phyloP scores from a whole-genome alignment of 2,329 filamentous ascomycete species.

The Mollisia scopiformis region DNA sequence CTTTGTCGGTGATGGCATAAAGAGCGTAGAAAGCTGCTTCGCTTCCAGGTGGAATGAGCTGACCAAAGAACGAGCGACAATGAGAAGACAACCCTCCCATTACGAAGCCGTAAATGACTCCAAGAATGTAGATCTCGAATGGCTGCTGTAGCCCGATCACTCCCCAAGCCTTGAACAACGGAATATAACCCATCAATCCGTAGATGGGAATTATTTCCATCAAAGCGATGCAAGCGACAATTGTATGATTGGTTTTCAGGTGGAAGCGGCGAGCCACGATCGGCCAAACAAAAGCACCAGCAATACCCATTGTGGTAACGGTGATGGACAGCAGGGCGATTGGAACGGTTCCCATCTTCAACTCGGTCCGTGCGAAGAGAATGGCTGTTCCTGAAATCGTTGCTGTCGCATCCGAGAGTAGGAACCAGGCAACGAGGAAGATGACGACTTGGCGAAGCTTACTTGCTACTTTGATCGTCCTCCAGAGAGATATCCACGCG shows the following conservation, averaged over 20 bases:
- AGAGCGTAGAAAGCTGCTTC: slow-evolving; percentile 96
- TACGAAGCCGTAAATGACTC: slow-evolving; percentile 88
- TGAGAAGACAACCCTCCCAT: slow-evolving; percentile 91
- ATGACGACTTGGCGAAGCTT: slow-evolving; percentile 72
- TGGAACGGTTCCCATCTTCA: slow-evolving; percentile 87
- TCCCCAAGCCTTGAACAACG: slow-evolving; percentile 73
- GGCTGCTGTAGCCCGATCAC: slow-evolving; percentile 83
- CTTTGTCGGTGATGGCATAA: slow-evolving; percentile 97
- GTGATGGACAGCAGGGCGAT: slow-evolving; percentile 93
- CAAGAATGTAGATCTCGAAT: slow-evolving; percentile 96
- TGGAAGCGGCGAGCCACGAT: slow-evolving; percentile 71
- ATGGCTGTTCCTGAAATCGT: slow-evolving; percentile 94
- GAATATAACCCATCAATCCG: slow-evolving; percentile 84
- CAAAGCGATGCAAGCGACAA: slow-evolving; percentile 82
- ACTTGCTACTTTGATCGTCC: slow-evolving; percentile 75
- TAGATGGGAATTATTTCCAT: slow-evolving; percentile 95
- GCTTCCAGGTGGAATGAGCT: slow-evolving; percentile 88
- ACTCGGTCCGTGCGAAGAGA: slow-evolving; percentile 89
- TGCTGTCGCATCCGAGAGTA: slow-evolving; percentile 89
- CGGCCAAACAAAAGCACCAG: slow-evolving; percentile 89
- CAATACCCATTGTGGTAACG: slow-evolving; percentile 79
- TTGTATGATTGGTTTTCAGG: slow-evolving; percentile 80
- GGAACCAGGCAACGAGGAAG: slow-evolving; percentile 88
- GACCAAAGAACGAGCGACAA: slow-evolving; percentile 87
- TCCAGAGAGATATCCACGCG: slow-evolving; percentile 83